Conservation (phyloP, 2,329 filamentous ascomycete genomes). For the Alternaria rosae region DNA sequence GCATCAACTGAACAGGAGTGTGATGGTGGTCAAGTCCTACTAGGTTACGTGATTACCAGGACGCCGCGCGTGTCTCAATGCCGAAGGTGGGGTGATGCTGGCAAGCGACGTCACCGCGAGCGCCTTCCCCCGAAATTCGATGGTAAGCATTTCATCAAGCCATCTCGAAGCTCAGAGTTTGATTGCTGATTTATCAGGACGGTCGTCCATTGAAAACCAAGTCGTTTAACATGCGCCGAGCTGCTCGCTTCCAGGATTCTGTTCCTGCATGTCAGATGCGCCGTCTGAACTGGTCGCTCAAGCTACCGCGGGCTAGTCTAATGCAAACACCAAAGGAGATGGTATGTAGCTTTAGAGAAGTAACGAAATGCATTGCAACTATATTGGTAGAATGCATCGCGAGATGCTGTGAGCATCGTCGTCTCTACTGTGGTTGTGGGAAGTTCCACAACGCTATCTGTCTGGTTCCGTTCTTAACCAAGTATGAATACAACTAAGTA, state of each 20-base stretch:
- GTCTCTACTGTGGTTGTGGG: not conserved
- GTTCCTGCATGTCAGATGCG: slow-evolving; percentile 1
- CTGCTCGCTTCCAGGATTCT: not conserved
- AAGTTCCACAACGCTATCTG: not conserved
- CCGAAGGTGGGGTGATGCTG: slow-evolving; percentile 14
- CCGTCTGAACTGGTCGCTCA: not conserved
- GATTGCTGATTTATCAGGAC: not conserved
- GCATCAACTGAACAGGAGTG: not conserved
- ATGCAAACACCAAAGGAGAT: not conserved
- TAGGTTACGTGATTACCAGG: not conserved
- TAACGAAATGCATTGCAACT: not conserved
- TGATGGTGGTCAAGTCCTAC: not conserved
- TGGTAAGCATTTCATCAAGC: not conserved
- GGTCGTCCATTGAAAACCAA: not conserved
- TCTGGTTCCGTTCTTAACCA: not conserved
- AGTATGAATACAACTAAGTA: not conserved
- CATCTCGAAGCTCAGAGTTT: not conserved
- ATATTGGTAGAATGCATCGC: not conserved
- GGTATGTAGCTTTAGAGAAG: not conserved
- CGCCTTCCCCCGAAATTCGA: not conserved
- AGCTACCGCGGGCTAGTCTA: not conserved
- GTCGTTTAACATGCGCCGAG: not conserved
- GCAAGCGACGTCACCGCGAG: slow-evolving; percentile 8
- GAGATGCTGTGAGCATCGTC: not conserved
- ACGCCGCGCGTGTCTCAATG: slow-evolving; percentile 1